phyloP scores from a whole-genome alignment of 1,139 yeast species.

The Meyerozyma smithsonii region DNA sequence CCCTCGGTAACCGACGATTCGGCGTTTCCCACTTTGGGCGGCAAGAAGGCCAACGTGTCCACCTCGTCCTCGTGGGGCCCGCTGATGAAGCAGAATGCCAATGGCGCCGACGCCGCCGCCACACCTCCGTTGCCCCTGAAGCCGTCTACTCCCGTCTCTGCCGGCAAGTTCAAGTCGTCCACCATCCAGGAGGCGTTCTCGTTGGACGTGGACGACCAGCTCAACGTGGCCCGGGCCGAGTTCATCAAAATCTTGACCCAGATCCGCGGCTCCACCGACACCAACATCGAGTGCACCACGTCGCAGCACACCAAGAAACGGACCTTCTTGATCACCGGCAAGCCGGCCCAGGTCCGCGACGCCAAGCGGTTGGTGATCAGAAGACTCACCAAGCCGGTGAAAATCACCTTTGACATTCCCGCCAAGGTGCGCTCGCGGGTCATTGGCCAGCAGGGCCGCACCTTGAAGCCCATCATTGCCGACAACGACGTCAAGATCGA shows the following conservation, averaged over 20 bases:
- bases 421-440: slow-evolving; percentile 72
- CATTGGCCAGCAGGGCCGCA: slow-evolving; percentile 87
- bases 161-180: slow-evolving; percentile 24
- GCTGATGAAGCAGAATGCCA: slow-evolving; percentile 6
- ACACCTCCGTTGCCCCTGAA: slow-evolving; percentile 31
- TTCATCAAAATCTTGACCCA: slow-evolving; percentile 58
- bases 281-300: slow-evolving; percentile 79
- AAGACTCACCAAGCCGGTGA: slow-evolving; percentile 73
- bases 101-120: slow-evolving; percentile 9
- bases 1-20: slow-evolving; percentile 46
- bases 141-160: slow-evolving; percentile 31
- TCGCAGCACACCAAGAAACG: slow-evolving; percentile 74
- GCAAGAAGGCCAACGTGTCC: slow-evolving; percentile 19
- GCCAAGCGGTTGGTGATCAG: slow-evolving; percentile 78
- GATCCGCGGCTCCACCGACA: slow-evolving; percentile 57
- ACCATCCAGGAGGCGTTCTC: slow-evolving; percentile 72
- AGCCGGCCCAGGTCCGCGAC: slow-evolving; percentile 56
- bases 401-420: slow-evolving; percentile 62
- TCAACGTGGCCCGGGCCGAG: slow-evolving; percentile 60
- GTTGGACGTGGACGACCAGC: slow-evolving; percentile 62
- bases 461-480: slow-evolving; percentile 72
- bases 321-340: slow-evolving; percentile 82
- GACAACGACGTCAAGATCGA: slow-evolving; percentile 72
- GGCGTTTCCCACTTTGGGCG: slow-evolving; percentile 74
- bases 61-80: slow-evolving; percentile 29